Evolutionary conservation across 106 monocot genomes (phyloP).

Genomic region (Xerophyta viscosa): DNA sequence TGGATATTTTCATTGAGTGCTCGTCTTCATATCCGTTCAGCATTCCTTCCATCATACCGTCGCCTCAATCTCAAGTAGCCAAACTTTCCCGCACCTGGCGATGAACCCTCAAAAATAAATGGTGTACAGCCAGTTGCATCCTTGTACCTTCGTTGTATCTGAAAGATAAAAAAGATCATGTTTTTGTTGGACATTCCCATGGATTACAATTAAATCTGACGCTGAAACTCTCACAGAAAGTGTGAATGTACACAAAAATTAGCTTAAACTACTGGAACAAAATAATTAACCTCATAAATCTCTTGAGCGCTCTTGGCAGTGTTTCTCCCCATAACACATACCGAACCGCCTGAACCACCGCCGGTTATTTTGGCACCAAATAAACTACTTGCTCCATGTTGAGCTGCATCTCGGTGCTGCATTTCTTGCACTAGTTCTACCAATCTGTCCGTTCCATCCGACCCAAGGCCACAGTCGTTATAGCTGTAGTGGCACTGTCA

Average conservation of each 20-base stretch:
- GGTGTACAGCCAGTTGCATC: constrained; percentile 68
- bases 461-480: constrained; percentile 82
- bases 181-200: too few relatives aligned
- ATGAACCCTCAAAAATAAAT: constrained; percentile 71
- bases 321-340: constrained; percentile 83
- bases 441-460: constrained; percentile 80
- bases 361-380: constrained; percentile 97
- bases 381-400: constrained; percentile 35
- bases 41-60: not conserved
- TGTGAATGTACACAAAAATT: not conserved
- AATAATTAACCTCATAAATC: constrained; percentile 88
- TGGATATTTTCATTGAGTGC: too few relatives aligned
- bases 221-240: too few relatives aligned
- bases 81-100: constrained; percentile 78
- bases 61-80: constrained; percentile 77
- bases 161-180: constrained; percentile 2
- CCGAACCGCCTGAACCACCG: constrained; percentile 91
- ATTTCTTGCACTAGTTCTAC: constrained; percentile 88
- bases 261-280: too few relatives aligned
- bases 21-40: too few relatives aligned
- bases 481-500: constrained; percentile 95
- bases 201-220: too few relatives aligned
- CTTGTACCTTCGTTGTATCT: constrained; percentile 81
- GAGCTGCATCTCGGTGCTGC: constrained; percentile 49
- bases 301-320: constrained; percentile 59